A percentile compares a stretch with the other conserved stretches of the same genome.
These are phyloP conservation scores for Cyberlindnera xylosilytica DNA, from an alignment of 805 yeast genomes.

Conservation along the genomic window DNA sequence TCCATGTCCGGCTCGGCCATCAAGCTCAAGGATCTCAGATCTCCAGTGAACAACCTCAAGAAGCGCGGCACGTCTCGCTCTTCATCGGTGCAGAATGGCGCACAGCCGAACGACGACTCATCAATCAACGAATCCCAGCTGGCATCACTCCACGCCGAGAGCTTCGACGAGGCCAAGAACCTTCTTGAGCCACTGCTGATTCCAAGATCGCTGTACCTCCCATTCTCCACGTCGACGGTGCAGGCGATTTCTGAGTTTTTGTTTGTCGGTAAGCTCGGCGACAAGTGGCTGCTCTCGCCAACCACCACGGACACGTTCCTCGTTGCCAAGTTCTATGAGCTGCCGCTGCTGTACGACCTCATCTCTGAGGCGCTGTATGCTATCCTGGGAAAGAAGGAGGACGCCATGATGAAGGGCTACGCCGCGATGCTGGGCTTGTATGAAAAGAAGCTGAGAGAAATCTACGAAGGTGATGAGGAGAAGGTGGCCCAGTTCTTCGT, in stretches of 20 bases:
- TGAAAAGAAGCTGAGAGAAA: conserved; percentile 19
- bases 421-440: conserved; percentile 27
- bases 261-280: conserved; percentile 77
- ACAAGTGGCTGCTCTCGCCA: conserved; percentile 70
- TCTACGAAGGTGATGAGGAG: conserved; percentile 26
- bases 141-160: conserved; percentile 15
- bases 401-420: conserved; percentile 33
- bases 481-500: conserved; percentile 23
- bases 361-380: conserved; percentile 68
- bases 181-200: conserved; percentile 57
- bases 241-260: conserved; percentile 69
- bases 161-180: conserved; percentile 17
- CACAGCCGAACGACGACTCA: conserved; percentile 13
- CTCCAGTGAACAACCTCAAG: conserved; percentile 16
- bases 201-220: conserved; percentile 68
- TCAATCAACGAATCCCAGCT: conserved; percentile 18
- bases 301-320: conserved; percentile 62
- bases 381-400: conserved; percentile 65
- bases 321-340: conserved; percentile 61
- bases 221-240: conserved; percentile 59
- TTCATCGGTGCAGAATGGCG: conserved; percentile 13
- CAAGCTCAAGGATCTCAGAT: conserved; percentile 22
- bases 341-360: conserved; percentile 68
- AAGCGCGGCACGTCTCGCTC: conserved; percentile 22
- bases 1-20: conserved; percentile 7